These are phyloP conservation scores for Solanum sejunctum DNA, from an alignment of 257 asterid genomes.

Conservation along the genomic window DNA sequence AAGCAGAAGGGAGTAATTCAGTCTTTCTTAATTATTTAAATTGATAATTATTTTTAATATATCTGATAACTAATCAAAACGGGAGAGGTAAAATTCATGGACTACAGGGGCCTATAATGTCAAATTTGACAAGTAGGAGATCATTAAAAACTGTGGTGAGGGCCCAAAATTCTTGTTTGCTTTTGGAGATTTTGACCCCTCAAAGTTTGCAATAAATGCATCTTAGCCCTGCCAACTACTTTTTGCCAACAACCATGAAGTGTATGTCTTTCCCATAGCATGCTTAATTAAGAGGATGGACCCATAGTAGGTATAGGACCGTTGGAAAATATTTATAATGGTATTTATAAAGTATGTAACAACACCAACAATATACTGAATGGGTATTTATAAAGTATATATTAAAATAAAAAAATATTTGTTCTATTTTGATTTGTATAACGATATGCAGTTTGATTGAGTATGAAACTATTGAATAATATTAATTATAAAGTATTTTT, in stretches of 20 bases:
- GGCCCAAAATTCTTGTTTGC: background rate
- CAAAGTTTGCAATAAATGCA: background rate
- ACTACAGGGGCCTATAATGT: background rate
- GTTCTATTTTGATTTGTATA: background rate
- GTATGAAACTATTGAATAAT: background rate
- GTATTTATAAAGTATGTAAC: background rate
- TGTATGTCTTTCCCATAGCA: background rate
- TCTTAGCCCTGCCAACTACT: background rate
- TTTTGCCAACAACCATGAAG: background rate
- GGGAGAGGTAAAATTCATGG: background rate
- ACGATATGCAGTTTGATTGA: background rate
- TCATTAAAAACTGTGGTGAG: background rate
- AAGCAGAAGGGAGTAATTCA: no score
- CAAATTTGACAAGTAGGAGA: background rate
- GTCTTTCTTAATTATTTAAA: no score
- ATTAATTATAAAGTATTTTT: background rate
- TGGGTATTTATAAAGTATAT: background rate
- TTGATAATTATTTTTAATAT: no score
- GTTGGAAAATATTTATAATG: background rate
- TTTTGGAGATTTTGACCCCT: background rate
- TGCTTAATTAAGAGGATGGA: background rate
- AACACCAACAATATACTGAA: no score
- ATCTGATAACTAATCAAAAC: no score
- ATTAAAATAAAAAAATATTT: background rate
- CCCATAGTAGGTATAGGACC: background rate